phyloP scores from a whole-genome alignment of 2,329 filamentous ascomycete species.

The Bisporella sp. region DNA sequence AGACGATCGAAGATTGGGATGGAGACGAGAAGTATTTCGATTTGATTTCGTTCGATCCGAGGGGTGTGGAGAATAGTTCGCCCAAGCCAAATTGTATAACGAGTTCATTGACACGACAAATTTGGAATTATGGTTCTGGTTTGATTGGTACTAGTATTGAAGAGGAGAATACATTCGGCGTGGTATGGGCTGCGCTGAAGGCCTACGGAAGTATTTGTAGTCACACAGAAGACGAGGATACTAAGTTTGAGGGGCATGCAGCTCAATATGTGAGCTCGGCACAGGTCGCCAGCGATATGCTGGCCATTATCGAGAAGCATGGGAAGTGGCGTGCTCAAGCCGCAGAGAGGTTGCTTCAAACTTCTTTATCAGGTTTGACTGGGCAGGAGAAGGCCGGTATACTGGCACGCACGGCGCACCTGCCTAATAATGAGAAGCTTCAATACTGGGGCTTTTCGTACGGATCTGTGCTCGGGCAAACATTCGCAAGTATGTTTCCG shows the following conservation, averaged over 20 bases:
- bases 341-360: slow-evolving; percentile 7
- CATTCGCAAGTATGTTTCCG: slow-evolving; percentile 36
- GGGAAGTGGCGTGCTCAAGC: slow-evolving; percentile 28
- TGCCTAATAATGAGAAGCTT: neutral
- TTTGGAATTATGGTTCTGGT: neutral
- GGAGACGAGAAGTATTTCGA: slow-evolving; percentile 28
- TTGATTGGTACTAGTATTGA: neutral
- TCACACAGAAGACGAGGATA: slow-evolving; percentile 12
- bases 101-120: slow-evolving; percentile 8
- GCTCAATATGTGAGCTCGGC: slow-evolving; percentile 36
- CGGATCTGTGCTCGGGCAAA: slow-evolving; percentile 34
- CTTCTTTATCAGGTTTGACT: neutral
- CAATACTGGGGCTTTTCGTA: slow-evolving; percentile 45
- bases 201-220: no score
- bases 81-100: slow-evolving; percentile 29
- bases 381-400: no score
- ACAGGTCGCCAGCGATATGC: slow-evolving; percentile 41
- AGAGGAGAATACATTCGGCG: slow-evolving; percentile 1
- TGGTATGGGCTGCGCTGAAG: neutral
- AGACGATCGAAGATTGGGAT: neutral
- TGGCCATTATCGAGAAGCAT: slow-evolving; percentile 38
- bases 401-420: neutral
- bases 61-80: slow-evolving; percentile 31
- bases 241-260: slow-evolving; percentile 9
- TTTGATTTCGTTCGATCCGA: slow-evolving; percentile 35